These are phyloP conservation scores for Rhynchosporium secalis DNA, from an alignment of 2,329 filamentous ascomycete species.

Conservation along the genomic window DNA sequence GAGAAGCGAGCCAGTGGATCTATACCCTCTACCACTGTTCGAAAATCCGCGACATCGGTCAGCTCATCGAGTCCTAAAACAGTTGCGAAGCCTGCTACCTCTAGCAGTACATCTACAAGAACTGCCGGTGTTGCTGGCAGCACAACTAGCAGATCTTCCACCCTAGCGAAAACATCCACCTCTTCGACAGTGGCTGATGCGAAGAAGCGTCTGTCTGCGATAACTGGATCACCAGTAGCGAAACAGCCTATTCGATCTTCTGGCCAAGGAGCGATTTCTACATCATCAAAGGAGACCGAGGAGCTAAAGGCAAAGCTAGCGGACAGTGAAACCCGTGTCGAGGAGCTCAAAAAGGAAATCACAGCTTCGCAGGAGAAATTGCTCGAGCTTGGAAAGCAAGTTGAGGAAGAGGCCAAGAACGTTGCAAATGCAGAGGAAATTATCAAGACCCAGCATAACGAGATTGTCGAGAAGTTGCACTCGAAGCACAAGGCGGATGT, in stretches of 20 bases:
- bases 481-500: constrained; percentile 34
- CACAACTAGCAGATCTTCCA: constrained; percentile 37
- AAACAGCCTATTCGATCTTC: constrained; percentile 45
- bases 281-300: constrained; percentile 56
- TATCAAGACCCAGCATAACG: constrained; percentile 46
- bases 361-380: constrained; percentile 57
- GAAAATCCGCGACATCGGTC: constrained; percentile 35
- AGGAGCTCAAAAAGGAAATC: constrained; percentile 57
- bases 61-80: constrained; percentile 41
- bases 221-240: constrained; percentile 42
- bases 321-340: constrained; percentile 58
- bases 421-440: constrained; percentile 45
- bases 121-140: constrained; percentile 39
- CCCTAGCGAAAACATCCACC: constrained; percentile 41
- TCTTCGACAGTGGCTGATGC: constrained; percentile 47
- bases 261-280: constrained; percentile 18
- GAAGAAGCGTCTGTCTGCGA: constrained; percentile 59
- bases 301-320: constrained; percentile 60
- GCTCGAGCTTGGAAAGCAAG: constrained; percentile 53
- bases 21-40: constrained; percentile 36
- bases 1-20: constrained; percentile 34
- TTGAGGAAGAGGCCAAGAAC: constrained; percentile 45
- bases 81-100: constrained; percentile 42
- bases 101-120: constrained; percentile 40
- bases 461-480: constrained; percentile 46